Evolutionary conservation across 371 early-diverging fungal species (phyloP).

Genomic region (Apophysomyces ossiformis): DNA sequence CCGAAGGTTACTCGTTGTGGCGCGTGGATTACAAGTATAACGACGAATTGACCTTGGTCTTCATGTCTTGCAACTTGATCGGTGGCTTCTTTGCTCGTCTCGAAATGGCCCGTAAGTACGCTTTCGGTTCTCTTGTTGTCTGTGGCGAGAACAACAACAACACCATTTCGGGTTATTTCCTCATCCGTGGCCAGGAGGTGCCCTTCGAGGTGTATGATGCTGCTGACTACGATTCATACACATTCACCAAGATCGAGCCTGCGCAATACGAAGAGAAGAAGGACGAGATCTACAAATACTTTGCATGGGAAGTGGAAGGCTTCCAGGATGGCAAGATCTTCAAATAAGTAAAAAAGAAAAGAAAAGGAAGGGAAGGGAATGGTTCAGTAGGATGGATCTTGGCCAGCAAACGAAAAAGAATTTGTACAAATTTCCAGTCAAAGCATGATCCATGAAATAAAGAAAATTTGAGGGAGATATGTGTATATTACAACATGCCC

Average conservation of each 20-base stretch:
- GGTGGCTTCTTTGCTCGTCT: conserved; percentile 92
- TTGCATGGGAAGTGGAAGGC: conserved; percentile 71
- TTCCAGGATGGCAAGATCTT: conserved; percentile 50
- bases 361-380: too few species aligned
- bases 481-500: too few species aligned
- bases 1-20: conserved; percentile 84
- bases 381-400: too few species aligned
- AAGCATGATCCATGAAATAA: too few species aligned
- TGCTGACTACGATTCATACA: conserved; percentile 85
- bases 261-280: conserved; percentile 45
- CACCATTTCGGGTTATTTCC: conserved; percentile 89
- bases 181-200: conserved; percentile 86
- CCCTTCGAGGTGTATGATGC: conserved; percentile 84
- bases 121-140: conserved; percentile 87
- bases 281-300: conserved; percentile 38
- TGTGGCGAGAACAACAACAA: conserved; percentile 87
- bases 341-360: conserved; percentile 58
- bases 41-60: conserved; percentile 80
- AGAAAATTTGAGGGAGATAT: too few species aligned
- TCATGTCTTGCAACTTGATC: conserved; percentile 92
- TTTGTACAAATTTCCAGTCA: too few species aligned
- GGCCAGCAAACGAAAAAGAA: too few species aligned
- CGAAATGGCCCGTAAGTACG: conserved; percentile 91
- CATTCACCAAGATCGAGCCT: conserved; percentile 79
- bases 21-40: conserved; percentile 94